Percentiles rank a stretch among this genome's conserved stretches.
Conservation (phyloP, 805 yeast species). For the Monosporozyma solicola region DNA sequence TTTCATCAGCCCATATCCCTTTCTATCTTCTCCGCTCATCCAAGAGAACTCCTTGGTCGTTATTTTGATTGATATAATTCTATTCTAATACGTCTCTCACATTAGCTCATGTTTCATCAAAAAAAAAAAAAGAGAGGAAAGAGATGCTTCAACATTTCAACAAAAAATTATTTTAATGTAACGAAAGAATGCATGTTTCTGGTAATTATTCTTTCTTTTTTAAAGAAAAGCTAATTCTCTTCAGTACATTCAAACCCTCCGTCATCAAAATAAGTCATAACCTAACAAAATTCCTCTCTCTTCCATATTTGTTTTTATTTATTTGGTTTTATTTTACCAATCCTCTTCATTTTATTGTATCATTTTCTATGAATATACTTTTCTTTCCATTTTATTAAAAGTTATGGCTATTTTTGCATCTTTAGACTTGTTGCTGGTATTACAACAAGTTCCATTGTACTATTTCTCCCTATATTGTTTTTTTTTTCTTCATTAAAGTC, state of each 20-base stretch:
- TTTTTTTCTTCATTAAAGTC: background rate
- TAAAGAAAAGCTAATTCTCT: background rate
- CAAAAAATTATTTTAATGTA: too few relatives aligned
- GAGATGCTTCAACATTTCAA: too few relatives aligned
- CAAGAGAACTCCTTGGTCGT: too few relatives aligned
- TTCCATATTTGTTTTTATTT: background rate
- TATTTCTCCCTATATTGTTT: background rate
- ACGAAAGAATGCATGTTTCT: too few relatives aligned
- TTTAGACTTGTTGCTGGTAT: conserved; percentile 1
- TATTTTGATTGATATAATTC: too few relatives aligned
- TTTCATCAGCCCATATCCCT: background rate
- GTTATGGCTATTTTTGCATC: background rate
- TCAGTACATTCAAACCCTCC: background rate
- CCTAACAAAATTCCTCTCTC: background rate
- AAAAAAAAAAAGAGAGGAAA: too few relatives aligned
- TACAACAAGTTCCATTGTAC: background rate
- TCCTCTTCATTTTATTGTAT: background rate
- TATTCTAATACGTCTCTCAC: too few relatives aligned
- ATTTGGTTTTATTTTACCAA: background rate
- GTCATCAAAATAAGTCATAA: background rate
- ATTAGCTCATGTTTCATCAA: too few relatives aligned
- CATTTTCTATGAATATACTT: background rate
- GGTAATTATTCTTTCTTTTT: background rate
- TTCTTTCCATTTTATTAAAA: background rate
- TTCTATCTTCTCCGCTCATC: too few relatives aligned